These are phyloP conservation scores for Stipa capillata DNA, from an alignment of 176 grass and related monocot genomes.

Conservation along the genomic window DNA sequence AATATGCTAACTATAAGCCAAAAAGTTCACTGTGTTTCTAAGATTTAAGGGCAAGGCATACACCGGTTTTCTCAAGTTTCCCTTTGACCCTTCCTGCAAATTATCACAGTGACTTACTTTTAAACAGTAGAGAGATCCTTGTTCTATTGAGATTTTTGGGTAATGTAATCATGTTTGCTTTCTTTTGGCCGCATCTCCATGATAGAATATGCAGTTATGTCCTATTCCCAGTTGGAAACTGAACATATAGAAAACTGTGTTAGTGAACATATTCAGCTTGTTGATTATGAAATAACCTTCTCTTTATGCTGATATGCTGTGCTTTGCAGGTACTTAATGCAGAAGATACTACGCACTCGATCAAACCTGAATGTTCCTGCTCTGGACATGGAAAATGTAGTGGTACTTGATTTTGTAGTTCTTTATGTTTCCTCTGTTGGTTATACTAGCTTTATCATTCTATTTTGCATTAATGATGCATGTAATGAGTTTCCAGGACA, in stretches of 20 bases:
- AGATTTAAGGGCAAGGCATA: not conserved
- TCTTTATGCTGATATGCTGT: not conserved
- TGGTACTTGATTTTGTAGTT: slow-evolving; percentile 36
- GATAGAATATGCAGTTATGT: not conserved
- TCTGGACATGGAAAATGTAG: slow-evolving; percentile 47
- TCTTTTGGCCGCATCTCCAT: not conserved
- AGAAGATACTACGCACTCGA: slow-evolving; percentile 26
- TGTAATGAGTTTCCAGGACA: not conserved
- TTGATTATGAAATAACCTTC: not conserved
- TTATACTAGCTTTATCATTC: not conserved
- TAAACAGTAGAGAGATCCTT: not conserved
- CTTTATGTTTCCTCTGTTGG: not conserved
- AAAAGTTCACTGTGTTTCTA: not conserved
- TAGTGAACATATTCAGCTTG: not conserved
- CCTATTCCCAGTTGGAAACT: not conserved
- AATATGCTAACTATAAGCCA: not conserved
- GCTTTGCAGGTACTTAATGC: slow-evolving; percentile 41
- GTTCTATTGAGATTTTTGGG: not conserved
- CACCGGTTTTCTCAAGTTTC: not conserved
- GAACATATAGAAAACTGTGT: not conserved
- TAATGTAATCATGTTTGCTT: not conserved
- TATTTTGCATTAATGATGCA: not conserved
- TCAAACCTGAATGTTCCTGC: slow-evolving; percentile 38
- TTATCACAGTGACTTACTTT: not conserved
- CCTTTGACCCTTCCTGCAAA: not conserved